Percentiles rank a stretch among this genome's conserved stretches.
Evolutionary conservation across 441 rosid genomes (phyloP).

Genomic region (Pelargonium myrrhifolium): DNA sequence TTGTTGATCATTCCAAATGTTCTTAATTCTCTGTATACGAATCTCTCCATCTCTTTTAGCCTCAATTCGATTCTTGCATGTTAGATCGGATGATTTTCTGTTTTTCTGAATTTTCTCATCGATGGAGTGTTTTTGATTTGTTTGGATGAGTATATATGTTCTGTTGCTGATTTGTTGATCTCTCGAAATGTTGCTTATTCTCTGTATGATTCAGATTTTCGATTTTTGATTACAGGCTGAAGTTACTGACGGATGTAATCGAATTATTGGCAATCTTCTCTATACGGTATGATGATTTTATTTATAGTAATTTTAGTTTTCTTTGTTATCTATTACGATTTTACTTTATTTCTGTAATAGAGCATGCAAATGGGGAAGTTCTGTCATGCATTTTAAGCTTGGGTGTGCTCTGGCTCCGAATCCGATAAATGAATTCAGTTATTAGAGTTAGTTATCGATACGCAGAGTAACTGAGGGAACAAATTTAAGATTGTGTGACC

Average conservation of each 20-base stretch:
- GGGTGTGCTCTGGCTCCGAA: not conserved
- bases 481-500: not conserved
- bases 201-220: not conserved
- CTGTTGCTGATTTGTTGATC: not conserved
- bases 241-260: slow-evolving; percentile 66
- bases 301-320: not conserved
- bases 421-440: not conserved
- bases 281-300: slow-evolving; percentile 48
- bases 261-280: slow-evolving; percentile 66
- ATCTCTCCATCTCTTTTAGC: too few relatives aligned
- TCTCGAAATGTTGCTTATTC: not conserved
- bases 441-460: not conserved
- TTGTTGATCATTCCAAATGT: too few relatives aligned
- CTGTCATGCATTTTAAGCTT: not conserved
- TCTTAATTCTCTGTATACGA: too few relatives aligned
- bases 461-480: not conserved
- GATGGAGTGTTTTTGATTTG: not conserved
- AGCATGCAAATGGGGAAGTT: not conserved
- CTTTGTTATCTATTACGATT: not conserved
- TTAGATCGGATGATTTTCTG: not conserved
- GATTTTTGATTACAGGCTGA: slow-evolving; percentile 46
- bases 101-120: not conserved
- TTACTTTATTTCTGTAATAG: not conserved
- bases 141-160: not conserved
- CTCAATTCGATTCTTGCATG: not conserved